phyloP scores from a whole-genome alignment of 2,329 filamentous ascomycete genomes.

The Paramyrothecium sp. region DNA sequence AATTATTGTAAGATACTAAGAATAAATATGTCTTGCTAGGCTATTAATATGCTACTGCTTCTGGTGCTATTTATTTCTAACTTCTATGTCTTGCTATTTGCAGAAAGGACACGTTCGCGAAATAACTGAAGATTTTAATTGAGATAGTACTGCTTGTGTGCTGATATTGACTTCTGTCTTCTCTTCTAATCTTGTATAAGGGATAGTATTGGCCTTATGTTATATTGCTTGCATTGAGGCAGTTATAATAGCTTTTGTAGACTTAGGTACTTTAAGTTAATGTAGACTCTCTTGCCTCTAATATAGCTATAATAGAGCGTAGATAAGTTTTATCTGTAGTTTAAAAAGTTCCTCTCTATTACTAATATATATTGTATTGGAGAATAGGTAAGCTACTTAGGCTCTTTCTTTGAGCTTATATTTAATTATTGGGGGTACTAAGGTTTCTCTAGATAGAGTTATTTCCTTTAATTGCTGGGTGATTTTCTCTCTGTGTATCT shows the following conservation, averaged over 20 bases:
- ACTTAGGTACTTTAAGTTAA: constrained; percentile 1
- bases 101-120: constrained; percentile 1
- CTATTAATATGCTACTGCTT: neutral
- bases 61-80: neutral
- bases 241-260: too few species aligned
- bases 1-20: neutral
- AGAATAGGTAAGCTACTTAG: constrained; percentile 15
- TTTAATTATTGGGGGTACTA: constrained; percentile 13
- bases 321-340: constrained; percentile 13
- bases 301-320: constrained; percentile 12
- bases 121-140: too few species aligned
- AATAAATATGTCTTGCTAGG: neutral
- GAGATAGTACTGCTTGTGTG: too few species aligned
- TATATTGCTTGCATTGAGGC: too few species aligned
- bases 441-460: constrained; percentile 10
- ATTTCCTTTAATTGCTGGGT: constrained; percentile 16
- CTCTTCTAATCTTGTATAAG: too few species aligned
- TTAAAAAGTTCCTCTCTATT: constrained; percentile 13
- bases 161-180: too few species aligned
- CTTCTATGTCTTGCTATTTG: neutral
- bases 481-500: constrained; percentile 15
- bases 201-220: too few species aligned
- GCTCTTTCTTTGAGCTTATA: constrained; percentile 20
- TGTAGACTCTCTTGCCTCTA: constrained; percentile 14
- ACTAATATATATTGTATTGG: constrained; percentile 12